A percentile compares a stretch with the other conserved stretches of the same genome.
Evolutionary conservation across 495 filamentous ascomycete species (phyloP).

Genomic region (Trypethelium eluteriae): DNA sequence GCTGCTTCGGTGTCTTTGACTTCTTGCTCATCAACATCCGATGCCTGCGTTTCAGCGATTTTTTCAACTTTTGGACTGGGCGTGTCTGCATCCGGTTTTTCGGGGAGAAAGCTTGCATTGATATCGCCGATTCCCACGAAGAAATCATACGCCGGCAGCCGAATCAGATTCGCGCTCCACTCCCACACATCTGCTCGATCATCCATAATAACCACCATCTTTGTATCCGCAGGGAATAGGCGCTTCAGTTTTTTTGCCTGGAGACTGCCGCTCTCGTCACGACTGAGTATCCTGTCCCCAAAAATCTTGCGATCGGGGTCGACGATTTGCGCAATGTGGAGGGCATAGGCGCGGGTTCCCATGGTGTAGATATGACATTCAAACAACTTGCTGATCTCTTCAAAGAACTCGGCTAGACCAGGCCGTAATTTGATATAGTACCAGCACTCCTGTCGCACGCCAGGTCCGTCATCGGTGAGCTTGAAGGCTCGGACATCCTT

Average conservation of each 20-base stretch:
- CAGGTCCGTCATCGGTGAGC: constrained; percentile 73
- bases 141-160: constrained; percentile 91
- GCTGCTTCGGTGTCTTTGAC: not conserved
- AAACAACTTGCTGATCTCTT: constrained; percentile 70
- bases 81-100: constrained; percentile 64
- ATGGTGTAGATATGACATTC: constrained; percentile 98
- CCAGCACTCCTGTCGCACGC: constrained; percentile 64
- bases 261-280: constrained; percentile 91
- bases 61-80: constrained; percentile 14
- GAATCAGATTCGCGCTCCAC: constrained; percentile 88
- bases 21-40: not conserved
- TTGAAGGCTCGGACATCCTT: constrained; percentile 83
- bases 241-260: constrained; percentile 82
- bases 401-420: constrained; percentile 73
- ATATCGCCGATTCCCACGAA: constrained; percentile 98
- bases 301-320: constrained; percentile 87
- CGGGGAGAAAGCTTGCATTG: constrained; percentile 94
- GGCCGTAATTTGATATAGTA: constrained; percentile 99
- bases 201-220: constrained; percentile 99
- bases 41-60: not conserved
- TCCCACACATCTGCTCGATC: constrained; percentile 97
- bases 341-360: constrained; percentile 91
- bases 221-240: constrained; percentile 91
- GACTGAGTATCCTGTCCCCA: constrained; percentile 86
- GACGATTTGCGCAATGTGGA: constrained; percentile 84